Conservation (phyloP, 2,329 filamentous ascomycete species). For the Alternaria novae-zelandiae region DNA sequence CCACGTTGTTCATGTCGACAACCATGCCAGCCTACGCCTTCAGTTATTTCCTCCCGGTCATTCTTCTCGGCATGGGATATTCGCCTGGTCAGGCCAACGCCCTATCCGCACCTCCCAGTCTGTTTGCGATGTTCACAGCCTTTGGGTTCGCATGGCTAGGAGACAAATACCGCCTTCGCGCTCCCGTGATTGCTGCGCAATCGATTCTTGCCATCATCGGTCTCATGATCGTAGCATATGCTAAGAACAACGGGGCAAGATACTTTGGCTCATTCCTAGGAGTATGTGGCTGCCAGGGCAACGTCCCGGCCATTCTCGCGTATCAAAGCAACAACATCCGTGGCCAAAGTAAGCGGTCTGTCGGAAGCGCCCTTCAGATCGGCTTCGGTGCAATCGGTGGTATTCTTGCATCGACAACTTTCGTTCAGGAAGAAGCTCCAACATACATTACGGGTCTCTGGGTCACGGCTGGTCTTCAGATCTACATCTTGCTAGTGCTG, state of each 20-base stretch:
- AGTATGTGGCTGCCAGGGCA: conserved; percentile 25
- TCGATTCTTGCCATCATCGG: conserved; percentile 28
- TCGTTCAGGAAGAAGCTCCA: conserved; percentile 29
- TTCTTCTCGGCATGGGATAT: conserved; percentile 35
- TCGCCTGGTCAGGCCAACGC: conserved; percentile 21
- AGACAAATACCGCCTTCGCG: conserved; percentile 34
- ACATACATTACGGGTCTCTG: conserved; percentile 28
- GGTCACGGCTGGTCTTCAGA: conserved; percentile 25
- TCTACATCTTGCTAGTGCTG: conserved; percentile 23
- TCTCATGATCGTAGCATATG: conserved; percentile 35
- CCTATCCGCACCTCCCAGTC: conserved; percentile 32
- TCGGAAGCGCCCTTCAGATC: conserved; percentile 30
- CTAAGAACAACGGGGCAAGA: conserved; percentile 23
- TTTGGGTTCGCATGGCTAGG: conserved; percentile 31
- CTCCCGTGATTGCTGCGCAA: conserved; percentile 30
- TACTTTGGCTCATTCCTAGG: conserved; percentile 39
- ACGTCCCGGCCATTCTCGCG: conserved; percentile 31
- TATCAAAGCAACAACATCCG: conserved; percentile 37
- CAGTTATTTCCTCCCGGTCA: conserved; percentile 36
- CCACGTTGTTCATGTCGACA: conserved; percentile 30
- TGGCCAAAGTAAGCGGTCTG: conserved; percentile 28
- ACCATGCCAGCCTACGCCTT: conserved; percentile 36
- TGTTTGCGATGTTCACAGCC: conserved; percentile 30
- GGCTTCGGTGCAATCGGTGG: conserved; percentile 36
- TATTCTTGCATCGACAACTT: conserved; percentile 29